Conservation (phyloP, 2,329 filamentous ascomycete genomes). For the Knoxdaviesia capensis region DNA sequence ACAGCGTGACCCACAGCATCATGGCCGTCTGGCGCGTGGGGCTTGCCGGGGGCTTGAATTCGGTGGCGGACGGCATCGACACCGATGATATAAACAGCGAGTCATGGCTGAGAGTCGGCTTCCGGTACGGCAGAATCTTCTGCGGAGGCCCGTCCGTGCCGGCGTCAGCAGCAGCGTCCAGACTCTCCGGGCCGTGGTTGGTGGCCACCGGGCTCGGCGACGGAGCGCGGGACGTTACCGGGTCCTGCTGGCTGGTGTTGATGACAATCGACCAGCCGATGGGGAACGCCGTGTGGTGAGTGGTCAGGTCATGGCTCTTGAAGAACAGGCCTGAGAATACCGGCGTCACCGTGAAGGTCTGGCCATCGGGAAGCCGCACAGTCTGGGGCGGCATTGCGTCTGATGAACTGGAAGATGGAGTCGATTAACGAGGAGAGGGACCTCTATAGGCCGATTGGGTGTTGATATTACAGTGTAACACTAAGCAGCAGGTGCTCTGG, state of each 20-base stretch:
- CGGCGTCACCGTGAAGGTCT: conserved; percentile 59
- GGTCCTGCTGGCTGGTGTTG: conserved; percentile 41
- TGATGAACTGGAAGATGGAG: no score
- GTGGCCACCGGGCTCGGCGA: background rate
- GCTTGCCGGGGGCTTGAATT: conserved; percentile 62
- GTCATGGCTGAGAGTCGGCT: conserved; percentile 60
- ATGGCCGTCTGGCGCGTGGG: conserved; percentile 81
- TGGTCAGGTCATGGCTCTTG: conserved; percentile 58
- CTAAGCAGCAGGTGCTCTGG: no score
- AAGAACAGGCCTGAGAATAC: conserved; percentile 88
- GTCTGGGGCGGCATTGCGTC: conserved; percentile 19
- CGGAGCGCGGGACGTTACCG: background rate
- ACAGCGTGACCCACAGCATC: conserved; percentile 89
- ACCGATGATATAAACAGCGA: conserved; percentile 83
- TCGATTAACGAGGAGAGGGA: no score
- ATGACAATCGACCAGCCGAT: conserved; percentile 82
- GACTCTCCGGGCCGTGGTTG: background rate
- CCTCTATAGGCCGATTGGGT: no score
- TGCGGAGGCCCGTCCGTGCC: conserved; percentile 2
- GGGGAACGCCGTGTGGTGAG: conserved; percentile 52
- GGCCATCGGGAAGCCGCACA: conserved; percentile 70
- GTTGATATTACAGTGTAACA: no score
- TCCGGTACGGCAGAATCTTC: conserved; percentile 29
- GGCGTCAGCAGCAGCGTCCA: conserved; percentile 1
- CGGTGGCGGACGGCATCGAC: conserved; percentile 58